phyloP scores from a whole-genome alignment of 495 filamentous ascomycete species.

The Podospora appendiculata region DNA sequence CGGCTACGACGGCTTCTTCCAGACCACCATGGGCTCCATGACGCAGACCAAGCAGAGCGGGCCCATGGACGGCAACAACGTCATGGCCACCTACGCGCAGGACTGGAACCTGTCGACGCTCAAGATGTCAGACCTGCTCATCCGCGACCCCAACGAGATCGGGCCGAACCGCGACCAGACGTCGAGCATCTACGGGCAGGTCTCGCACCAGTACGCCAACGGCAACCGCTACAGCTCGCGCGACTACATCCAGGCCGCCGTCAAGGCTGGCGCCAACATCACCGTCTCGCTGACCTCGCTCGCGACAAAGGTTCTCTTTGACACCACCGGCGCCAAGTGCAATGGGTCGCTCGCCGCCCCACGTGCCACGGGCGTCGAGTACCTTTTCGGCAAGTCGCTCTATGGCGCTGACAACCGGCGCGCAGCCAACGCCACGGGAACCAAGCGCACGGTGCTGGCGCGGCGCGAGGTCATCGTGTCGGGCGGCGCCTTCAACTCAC shows the following conservation, averaged over 20 bases:
- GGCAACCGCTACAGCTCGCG: slow-evolving; percentile 28
- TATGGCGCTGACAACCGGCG: slow-evolving; percentile 23
- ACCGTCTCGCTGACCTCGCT: slow-evolving; percentile 28
- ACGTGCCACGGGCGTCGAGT: slow-evolving; percentile 25
- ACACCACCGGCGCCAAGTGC: slow-evolving; percentile 15
- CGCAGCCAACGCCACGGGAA: slow-evolving; percentile 19
- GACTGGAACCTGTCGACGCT: slow-evolving; percentile 14
- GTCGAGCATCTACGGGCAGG: slow-evolving; percentile 24
- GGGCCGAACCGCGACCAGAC: slow-evolving; percentile 23
- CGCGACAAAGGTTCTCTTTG: slow-evolving; percentile 26
- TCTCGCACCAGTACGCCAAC: slow-evolving; percentile 24
- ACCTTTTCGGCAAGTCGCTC: slow-evolving; percentile 24
- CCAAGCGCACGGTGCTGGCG: slow-evolving; percentile 26
- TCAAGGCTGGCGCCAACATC: slow-evolving; percentile 17
- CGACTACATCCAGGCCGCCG: slow-evolving; percentile 26
- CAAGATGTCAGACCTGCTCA: slow-evolving; percentile 20
- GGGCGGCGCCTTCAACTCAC: slow-evolving; percentile 43
- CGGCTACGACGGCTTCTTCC: slow-evolving; percentile 29
- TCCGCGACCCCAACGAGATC: slow-evolving; percentile 27
- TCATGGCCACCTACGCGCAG: slow-evolving; percentile 22
- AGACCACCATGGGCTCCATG: slow-evolving; percentile 27
- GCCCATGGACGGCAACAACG: slow-evolving; percentile 18
- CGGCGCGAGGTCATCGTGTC: slow-evolving; percentile 47
- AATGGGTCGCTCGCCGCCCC: slow-evolving; percentile 9
- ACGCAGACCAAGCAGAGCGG: slow-evolving; percentile 14